These are phyloP conservation scores for Amaranthus palmeri DNA, from an alignment of 148 eudicot genomes.

Conservation along the genomic window DNA sequence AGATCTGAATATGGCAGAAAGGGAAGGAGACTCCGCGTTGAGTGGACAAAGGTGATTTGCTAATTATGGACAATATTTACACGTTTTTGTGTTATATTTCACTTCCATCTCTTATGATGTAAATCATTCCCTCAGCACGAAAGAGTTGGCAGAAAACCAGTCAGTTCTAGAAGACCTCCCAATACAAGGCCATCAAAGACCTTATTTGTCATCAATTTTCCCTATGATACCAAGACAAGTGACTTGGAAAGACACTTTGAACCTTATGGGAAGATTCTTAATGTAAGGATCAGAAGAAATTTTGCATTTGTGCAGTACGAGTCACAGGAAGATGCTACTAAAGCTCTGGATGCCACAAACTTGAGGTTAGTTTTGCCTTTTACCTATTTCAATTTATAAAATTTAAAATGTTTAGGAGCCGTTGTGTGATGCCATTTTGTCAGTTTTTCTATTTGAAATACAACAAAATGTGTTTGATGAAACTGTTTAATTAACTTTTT, in stretches of 20 bases:
- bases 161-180: constrained; percentile 25
- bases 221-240: constrained; percentile 60
- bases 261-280: constrained; percentile 62
- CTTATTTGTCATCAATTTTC: constrained; percentile 72
- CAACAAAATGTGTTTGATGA: too few species aligned
- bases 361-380: constrained; percentile 46
- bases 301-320: constrained; percentile 83
- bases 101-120: not conserved
- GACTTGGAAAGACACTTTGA: constrained; percentile 87
- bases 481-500: too few species aligned
- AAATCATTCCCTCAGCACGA: constrained; percentile 27
- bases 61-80: not conserved
- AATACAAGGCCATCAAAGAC: constrained; percentile 38
- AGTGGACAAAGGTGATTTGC: constrained; percentile 78
- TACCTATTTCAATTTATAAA: not conserved
- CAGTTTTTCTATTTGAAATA: too few species aligned
- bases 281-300: constrained; percentile 73
- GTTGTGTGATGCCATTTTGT: too few species aligned
- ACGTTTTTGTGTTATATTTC: not conserved
- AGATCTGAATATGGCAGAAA: constrained; percentile 78
- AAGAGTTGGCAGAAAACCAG: constrained; percentile 24
- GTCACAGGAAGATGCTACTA: constrained; percentile 71
- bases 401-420: not conserved
- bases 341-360: constrained; percentile 79
- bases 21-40: constrained; percentile 90